These are phyloP conservation scores for Hygrocybe coccinea DNA, from an alignment of 768 basidiomycete species.

Conservation along the genomic window DNA sequence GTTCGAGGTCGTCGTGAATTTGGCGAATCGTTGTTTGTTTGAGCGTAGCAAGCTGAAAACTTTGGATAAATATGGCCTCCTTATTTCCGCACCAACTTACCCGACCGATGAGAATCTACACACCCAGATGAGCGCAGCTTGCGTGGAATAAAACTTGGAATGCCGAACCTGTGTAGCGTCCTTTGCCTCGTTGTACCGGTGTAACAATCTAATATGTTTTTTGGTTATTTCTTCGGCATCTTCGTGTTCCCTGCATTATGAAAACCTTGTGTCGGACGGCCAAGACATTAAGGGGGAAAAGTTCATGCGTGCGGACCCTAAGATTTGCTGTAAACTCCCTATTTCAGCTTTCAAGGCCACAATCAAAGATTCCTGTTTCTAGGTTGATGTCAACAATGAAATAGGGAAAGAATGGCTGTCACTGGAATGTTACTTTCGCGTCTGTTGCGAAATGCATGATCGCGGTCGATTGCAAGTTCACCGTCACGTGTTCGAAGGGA, in stretches of 20 bases:
- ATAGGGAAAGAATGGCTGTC: neutral
- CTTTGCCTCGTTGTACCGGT: constrained; percentile 77
- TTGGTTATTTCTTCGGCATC: constrained; percentile 59
- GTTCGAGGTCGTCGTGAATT: constrained; percentile 66
- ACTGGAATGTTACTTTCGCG: neutral
- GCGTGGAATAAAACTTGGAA: constrained; percentile 5
- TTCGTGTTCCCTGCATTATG: constrained; percentile 31
- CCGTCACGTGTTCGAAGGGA: neutral
- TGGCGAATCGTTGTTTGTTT: constrained; percentile 67
- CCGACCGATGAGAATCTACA: constrained; percentile 73
- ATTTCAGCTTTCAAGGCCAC: constrained; percentile 47
- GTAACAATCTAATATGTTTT: constrained; percentile 64
- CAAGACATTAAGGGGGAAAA: constrained; percentile 4
- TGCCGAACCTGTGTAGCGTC: constrained; percentile 69
- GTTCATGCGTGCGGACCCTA: constrained; percentile 42
- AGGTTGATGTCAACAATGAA: neutral
- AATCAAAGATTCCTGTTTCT: constrained; percentile 52
- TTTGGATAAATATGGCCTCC: constrained; percentile 8
- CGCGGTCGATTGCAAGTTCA: neutral
- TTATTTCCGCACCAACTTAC: constrained; percentile 32
- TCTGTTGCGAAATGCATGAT: constrained; percentile 2
- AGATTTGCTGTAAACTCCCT: constrained; percentile 39
- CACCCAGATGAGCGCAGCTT: neutral
- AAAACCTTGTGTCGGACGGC: neutral
- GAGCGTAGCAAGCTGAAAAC: constrained; percentile 60